A percentile compares a stretch with the other conserved stretches of the same genome.
Conservation (phyloP, 225 moss, liverwort and hornwort genomes). For the Polytrichum commune region DNA sequence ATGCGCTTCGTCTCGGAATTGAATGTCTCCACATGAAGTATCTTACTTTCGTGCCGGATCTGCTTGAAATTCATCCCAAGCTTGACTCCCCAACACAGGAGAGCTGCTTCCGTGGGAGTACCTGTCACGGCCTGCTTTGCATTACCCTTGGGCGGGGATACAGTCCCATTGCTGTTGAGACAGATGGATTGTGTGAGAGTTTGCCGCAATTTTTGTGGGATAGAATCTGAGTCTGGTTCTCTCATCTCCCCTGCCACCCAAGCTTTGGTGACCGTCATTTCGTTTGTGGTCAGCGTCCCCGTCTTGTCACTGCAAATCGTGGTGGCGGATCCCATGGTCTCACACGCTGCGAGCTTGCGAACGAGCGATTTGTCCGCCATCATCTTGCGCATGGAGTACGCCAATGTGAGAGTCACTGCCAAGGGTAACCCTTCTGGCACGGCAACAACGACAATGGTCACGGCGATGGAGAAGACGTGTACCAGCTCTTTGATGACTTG, state of each 20-base stretch:
- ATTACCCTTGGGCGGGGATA: conserved; percentile 61
- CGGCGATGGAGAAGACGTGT: conserved; percentile 62
- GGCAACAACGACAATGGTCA: conserved; percentile 93
- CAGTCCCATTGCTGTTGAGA: conserved; percentile 72
- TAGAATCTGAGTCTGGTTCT: conserved; percentile 34
- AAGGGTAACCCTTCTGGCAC: conserved; percentile 97
- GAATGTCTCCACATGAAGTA: conserved; percentile 88
- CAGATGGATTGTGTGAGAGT: conserved; percentile 57
- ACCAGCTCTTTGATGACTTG: conserved; percentile 37
- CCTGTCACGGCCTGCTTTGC: conserved; percentile 63
- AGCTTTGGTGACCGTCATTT: conserved; percentile 78
- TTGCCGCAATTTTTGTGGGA: conserved; percentile 24
- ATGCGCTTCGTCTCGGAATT: conserved; percentile 86
- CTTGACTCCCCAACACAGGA: conserved; percentile 78
- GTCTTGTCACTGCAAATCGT: conserved; percentile 99
- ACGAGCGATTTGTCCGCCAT: conserved; percentile 97
- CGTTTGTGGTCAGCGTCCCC: conserved; percentile 91
- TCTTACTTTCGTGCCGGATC: conserved; percentile 20
- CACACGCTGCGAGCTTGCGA: conserved; percentile 88
- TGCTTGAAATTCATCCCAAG: conserved; percentile 84
- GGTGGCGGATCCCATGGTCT: conserved; percentile 96
- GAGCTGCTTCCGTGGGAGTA: conserved; percentile 85
- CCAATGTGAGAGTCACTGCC: conserved; percentile 97
- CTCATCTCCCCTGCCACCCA: conserved; percentile 53
- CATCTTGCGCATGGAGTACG: conserved; percentile 99